Evolutionary conservation across 225 moss, liverwort and hornwort genomes (phyloP), one percentile per base, ranked within the genome.

Genomic region (Pseudisothecium myosuroides): DNA sequence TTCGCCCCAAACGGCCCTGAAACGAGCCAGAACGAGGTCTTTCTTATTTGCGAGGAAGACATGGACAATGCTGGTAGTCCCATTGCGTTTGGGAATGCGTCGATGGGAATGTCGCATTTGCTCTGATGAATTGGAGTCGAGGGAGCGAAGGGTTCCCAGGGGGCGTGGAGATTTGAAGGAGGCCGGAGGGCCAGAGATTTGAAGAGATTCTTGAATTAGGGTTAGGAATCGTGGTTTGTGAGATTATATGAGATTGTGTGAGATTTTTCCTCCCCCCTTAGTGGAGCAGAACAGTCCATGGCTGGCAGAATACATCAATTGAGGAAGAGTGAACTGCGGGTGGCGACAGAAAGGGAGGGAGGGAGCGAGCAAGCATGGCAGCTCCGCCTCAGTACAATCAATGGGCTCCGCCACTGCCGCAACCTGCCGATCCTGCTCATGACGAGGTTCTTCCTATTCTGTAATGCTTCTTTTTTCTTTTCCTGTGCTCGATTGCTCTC

Each of bases 361-460:
- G 62, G 72, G 88, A 82, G 60, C 34, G n/a, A 83, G 20, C 22
- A 49, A 77, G 47, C 63, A 97, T 97, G 97, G 95, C 95, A 91
- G 94, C 91, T 88, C 92, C 92, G 86, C 94, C 96, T 78, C 94
- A 91, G 92, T 93, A 93, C 88, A 90, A 90, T n/a, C 95, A 94
- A 84, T 97, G 96, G 96, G 88, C 89, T 85, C 90, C 93, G 88
- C 90, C 95, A 45, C 90, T 89, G 45, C 89, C 92, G 86, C 93
- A 93, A 86, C 66, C 92, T 82, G 94, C 92, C 45, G 95, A 97
- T 90, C 91, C 87, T 81, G 89, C 92, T 78, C 94, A 95, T 59
- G 95, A 95, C 75, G 96, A 97, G 91, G 96, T 93, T 73, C 79
- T 55, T 43, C 43, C 84, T 86, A 14, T 75, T 60, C 52, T 58